Evolutionary conservation across 169 alveolate species (phyloP), one percentile per base, ranked within the genome.

Genomic region (Plasmodium vivax): DNA sequence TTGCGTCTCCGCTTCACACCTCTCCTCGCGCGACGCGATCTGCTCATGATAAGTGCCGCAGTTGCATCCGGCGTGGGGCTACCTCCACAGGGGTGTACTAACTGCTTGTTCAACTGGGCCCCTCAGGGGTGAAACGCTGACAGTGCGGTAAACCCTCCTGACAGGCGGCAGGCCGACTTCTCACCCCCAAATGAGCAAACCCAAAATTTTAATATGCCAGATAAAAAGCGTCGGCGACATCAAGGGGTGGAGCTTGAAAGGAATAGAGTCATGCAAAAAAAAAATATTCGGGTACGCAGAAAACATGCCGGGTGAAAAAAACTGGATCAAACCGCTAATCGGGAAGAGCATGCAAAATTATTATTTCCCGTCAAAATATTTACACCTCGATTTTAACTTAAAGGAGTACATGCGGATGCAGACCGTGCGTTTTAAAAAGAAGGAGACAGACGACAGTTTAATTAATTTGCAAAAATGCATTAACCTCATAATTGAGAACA

Each of bases 331-430:
- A 87, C 98, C 98, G 1, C 85, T 96, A 12, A 51, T 94, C 45
- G 98, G 98, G 4, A 84, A 95, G 54, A 94, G 95, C 74, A 85
- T 96, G 93, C 95, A 79, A 19, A 93, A 96, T 71, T 96, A 96
- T 96, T 96, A 96, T 92, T 96, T 96, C 94, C 98, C 98, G 9
- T 95, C 97, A 68, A 96, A 96, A 90, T 96, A 96, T 93, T 90
- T 96, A 74, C 98, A 95, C 90, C 47, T 94, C 92, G 98, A 96
- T 84, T 96, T 96, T 83, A 96, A 94, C 77, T 75, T 95, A 74
- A 95, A 95, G 36, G 96, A 95, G 62, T 96, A 95, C 83, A 93
- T 96, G 58, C 93, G 96, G 92, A 94, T 96, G 96, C 98, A 96
- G 74, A 91, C 96, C 14, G 92, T 92, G 30, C 95, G 98, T 23